Evolutionary conservation across 768 basidiomycete species (phyloP).

Genomic region (Collybiopsis luxurians): DNA sequence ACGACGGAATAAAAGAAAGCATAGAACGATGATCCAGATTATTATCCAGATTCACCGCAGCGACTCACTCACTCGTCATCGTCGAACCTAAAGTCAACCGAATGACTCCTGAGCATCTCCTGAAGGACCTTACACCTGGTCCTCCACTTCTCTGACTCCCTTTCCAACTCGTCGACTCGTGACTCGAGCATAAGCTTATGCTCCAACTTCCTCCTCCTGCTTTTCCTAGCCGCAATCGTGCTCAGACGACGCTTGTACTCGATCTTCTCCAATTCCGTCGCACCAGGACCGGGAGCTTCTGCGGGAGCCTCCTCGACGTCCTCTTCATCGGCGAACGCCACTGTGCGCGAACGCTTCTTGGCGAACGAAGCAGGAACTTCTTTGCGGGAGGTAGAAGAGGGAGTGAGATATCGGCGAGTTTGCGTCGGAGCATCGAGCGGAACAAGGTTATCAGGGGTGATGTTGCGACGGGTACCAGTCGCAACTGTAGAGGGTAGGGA

Average conservation of each 20-base stretch:
- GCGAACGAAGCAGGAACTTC: slow-evolving; percentile 71
- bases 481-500: slow-evolving; percentile 9
- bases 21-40: too few species aligned
- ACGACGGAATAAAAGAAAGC: too few species aligned
- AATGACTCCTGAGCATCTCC: slow-evolving; percentile 1
- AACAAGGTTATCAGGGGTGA: slow-evolving; percentile 62
- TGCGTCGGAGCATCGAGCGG: slow-evolving; percentile 80
- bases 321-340: slow-evolving; percentile 25
- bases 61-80: neutral
- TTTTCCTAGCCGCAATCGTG: slow-evolving; percentile 65
- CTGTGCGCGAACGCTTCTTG: slow-evolving; percentile 50
- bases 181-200: slow-evolving; percentile 56
- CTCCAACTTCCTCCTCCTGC: slow-evolving; percentile 63
- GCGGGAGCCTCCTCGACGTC: slow-evolving; percentile 34
- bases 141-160: slow-evolving; percentile 49
- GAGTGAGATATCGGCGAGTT: slow-evolving; percentile 64
- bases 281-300: slow-evolving; percentile 21
- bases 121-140: slow-evolving; percentile 24
- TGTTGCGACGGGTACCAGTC: slow-evolving; percentile 49
- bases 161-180: slow-evolving; percentile 34
- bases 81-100: slow-evolving; percentile 1
- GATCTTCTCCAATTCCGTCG: slow-evolving; percentile 52
- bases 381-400: slow-evolving; percentile 78
- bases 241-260: slow-evolving; percentile 70
- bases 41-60: too few species aligned